Percentiles rank a stretch among this genome's conserved stretches.
phyloP scores from a whole-genome alignment of 768 basidiomycete species.

The Ramaria rubella region DNA sequence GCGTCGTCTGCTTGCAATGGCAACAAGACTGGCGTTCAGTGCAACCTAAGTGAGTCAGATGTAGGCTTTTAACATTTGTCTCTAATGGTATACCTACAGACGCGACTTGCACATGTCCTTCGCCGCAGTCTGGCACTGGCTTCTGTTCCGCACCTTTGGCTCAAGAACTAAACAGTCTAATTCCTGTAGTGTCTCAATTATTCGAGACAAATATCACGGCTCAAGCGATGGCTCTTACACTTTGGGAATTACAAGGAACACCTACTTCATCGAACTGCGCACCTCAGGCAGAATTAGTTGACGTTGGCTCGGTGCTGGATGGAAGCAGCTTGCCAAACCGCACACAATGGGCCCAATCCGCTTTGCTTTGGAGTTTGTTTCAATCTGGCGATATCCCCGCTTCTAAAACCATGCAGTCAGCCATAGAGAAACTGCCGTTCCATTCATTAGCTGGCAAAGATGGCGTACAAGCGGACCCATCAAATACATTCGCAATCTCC shows the following conservation, averaged over 20 bases:
- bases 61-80: background rate
- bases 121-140: slow-evolving; percentile 35
- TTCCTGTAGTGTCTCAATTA: slow-evolving; percentile 41
- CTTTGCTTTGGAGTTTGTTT: slow-evolving; percentile 54
- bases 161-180: slow-evolving; percentile 41
- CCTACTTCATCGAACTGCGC: slow-evolving; percentile 41
- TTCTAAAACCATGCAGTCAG: slow-evolving; percentile 36
- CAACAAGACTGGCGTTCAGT: slow-evolving; percentile 42
- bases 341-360: slow-evolving; percentile 51
- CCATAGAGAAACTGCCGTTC: slow-evolving; percentile 47
- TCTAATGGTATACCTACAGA: slow-evolving; percentile 30
- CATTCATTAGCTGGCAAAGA: slow-evolving; percentile 30
- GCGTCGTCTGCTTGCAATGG: slow-evolving; percentile 30
- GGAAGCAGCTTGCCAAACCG: slow-evolving; percentile 38
- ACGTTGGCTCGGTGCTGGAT: slow-evolving; percentile 43
- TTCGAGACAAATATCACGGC: slow-evolving; percentile 43
- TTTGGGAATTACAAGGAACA: slow-evolving; percentile 46
- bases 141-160: slow-evolving; percentile 40
- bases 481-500: slow-evolving; percentile 32
- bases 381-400: slow-evolving; percentile 41
- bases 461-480: slow-evolving; percentile 31
- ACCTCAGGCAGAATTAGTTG: slow-evolving; percentile 47
- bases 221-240: slow-evolving; percentile 37
- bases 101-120: slow-evolving; percentile 51
- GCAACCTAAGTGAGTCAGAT: slow-evolving; percentile 46